Evolutionary conservation across 495 filamentous ascomycete genomes (phyloP), one percentile per base, ranked within the genome.

Genomic region (Xylaria nigripes): DNA sequence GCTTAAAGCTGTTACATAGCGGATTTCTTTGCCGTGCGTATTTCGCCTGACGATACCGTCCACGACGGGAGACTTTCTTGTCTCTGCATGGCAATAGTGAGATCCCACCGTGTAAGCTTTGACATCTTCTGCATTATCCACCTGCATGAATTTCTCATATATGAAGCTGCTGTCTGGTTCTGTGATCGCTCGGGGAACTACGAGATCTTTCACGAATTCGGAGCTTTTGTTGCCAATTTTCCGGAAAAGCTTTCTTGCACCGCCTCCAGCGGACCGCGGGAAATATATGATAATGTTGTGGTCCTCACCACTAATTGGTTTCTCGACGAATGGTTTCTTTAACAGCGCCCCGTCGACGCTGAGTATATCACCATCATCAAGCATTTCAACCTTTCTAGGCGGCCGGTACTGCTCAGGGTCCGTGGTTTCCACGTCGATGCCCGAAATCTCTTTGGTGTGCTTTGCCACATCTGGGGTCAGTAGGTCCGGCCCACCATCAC

Each of bases 221-320:
- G 90, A 95, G 68, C 89, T 95, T 75, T 99, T 99, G 67, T 99
- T 97, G 48, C 90, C 91, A 56, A 99, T 83, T 65, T 99, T 99
- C 51, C 93, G 81, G 70, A 99, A 99, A 9, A 99, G 81, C 59
- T 87, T 86, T 50, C 93, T 79, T 21, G 90, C 94, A 40, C 94
- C 94, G 38, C 90, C 89, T 16, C 91, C 91, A 42, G 85, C 74
- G 22, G 84, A 85, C 52, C 84, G 86, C 7, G 89, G 88, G 64
- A 91, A 97, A 65, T 99, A 99, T 45, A 99, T 95, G 64, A 90
- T 85, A 60, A 99, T 96, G 62, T 97, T 99, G 69, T 99, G 93
- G 66, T 99, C 91, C 70, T 99, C 93, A 15, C 94, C 93, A 67
- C 87, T 96, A n/a, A 89, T 86, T 1, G 93, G 93, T 67, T 99